phyloP scores from a whole-genome alignment of 2,329 filamentous ascomycete species.

The Orbilia quercus region DNA sequence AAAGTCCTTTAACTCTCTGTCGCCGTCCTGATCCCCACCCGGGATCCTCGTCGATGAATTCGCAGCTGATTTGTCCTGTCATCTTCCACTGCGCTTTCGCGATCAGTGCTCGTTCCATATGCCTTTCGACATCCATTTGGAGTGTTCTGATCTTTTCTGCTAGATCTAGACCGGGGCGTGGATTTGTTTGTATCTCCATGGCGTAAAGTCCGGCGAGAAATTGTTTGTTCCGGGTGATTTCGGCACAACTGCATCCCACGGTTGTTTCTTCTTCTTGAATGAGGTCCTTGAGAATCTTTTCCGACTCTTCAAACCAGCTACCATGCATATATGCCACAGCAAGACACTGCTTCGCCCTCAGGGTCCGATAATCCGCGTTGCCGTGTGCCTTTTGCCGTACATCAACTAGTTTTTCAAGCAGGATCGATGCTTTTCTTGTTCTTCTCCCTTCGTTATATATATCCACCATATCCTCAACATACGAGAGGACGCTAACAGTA shows the following conservation, averaged over 20 bases:
- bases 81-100: conserved; percentile 1
- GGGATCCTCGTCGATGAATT: background rate
- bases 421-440: background rate
- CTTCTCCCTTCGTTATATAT: background rate
- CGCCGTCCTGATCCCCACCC: background rate
- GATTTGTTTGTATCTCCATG: background rate
- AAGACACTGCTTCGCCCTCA: conserved; percentile 2
- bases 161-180: background rate
- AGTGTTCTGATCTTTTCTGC: background rate
- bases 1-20: background rate
- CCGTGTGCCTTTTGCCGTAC: conserved; percentile 1
- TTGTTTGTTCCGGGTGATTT: background rate
- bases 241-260: background rate
- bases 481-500: background rate
- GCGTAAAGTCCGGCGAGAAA: background rate
- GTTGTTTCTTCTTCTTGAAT: background rate
- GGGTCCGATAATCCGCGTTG: background rate
- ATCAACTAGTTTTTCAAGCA: conserved; percentile 7
- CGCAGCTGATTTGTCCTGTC: background rate
- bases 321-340: background rate
- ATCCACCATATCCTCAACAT: conserved; percentile 7
- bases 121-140: background rate
- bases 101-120: background rate
- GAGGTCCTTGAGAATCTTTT: background rate
- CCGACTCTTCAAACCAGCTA: background rate